These are phyloP conservation scores for Lathyrus sativus DNA, from an alignment of 306 rosid species.

Conservation along the genomic window DNA sequence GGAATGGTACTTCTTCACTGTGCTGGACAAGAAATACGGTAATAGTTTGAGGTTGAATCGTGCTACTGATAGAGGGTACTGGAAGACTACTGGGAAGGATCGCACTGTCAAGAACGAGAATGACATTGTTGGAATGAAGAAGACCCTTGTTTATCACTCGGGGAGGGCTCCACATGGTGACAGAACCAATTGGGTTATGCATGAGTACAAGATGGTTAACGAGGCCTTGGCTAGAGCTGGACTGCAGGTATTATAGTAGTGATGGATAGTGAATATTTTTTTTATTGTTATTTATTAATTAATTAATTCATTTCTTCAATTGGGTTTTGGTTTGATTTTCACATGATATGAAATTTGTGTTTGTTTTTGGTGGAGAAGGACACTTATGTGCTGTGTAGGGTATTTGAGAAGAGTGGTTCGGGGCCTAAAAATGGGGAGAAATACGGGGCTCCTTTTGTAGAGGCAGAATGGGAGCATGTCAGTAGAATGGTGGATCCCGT, in stretches of 20 bases:
- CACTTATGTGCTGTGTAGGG: conserved; percentile 82
- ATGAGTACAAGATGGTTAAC: conserved; percentile 69
- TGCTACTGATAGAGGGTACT: conserved; percentile 83
- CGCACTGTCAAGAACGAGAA: conserved; percentile 45
- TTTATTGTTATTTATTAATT: background rate
- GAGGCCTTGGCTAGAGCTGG: conserved; percentile 62
- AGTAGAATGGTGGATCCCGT: background rate
- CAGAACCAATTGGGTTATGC: conserved; percentile 96
- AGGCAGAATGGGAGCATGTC: conserved; percentile 84
- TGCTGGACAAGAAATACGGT: conserved; percentile 78
- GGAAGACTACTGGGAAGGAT: conserved; percentile 98
- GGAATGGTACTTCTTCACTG: conserved; percentile 93
- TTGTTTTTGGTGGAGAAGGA: conserved; percentile 60
- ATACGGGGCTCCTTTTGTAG: conserved; percentile 85
- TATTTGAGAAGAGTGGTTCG: conserved; percentile 90
- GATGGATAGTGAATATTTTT: background rate
- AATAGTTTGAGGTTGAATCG: conserved; percentile 81
- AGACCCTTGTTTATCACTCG: conserved; percentile 78
- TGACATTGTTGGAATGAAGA: conserved; percentile 77
- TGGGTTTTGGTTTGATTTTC: conserved; percentile 9
- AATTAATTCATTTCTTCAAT: background rate
- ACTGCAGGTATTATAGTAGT: conserved; percentile 49
- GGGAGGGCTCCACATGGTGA: conserved; percentile 82
- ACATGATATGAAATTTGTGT: conserved; percentile 29
- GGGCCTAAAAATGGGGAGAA: conserved; percentile 96